phyloP scores from a whole-genome alignment of 192 early-diverging fungal species.

The Coemansia sp. region DNA sequence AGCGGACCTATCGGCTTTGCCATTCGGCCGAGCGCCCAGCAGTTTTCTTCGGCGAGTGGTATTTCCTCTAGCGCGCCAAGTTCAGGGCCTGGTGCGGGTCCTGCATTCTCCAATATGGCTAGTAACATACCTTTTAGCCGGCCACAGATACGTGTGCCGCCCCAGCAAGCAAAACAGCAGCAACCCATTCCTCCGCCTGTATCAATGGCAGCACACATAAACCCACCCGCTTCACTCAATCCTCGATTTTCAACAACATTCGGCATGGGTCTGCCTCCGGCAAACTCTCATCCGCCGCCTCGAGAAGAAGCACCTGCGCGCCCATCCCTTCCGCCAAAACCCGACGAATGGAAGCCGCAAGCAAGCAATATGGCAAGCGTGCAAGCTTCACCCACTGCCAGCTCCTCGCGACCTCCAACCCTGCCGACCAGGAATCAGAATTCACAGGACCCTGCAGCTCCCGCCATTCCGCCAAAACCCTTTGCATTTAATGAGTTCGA shows the following conservation, averaged over 20 bases:
- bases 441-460: constrained; percentile 20
- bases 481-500: constrained; percentile 53
- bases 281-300: not conserved
- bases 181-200: not conserved
- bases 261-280: constrained; percentile 6
- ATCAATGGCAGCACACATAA: not conserved
- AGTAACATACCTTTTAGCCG: not conserved
- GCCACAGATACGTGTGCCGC: constrained; percentile 15
- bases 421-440: constrained; percentile 15
- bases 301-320: constrained; percentile 9
- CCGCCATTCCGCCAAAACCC: constrained; percentile 48
- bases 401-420: constrained; percentile 12
- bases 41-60: not conserved
- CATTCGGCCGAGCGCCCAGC: not conserved
- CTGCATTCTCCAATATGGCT: constrained; percentile 9
- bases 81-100: not conserved
- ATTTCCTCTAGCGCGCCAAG: not conserved
- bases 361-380: not conserved
- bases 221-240: constrained; percentile 10
- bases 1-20: constrained; percentile 7
- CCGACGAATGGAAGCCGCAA: constrained; percentile 34
- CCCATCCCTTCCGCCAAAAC: constrained; percentile 42
- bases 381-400: not conserved
- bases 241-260: constrained; percentile 23
- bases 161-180: constrained; percentile 12